Conservation (phyloP, 176 grass and related monocot genomes). For the Avena eriantha region DNA sequence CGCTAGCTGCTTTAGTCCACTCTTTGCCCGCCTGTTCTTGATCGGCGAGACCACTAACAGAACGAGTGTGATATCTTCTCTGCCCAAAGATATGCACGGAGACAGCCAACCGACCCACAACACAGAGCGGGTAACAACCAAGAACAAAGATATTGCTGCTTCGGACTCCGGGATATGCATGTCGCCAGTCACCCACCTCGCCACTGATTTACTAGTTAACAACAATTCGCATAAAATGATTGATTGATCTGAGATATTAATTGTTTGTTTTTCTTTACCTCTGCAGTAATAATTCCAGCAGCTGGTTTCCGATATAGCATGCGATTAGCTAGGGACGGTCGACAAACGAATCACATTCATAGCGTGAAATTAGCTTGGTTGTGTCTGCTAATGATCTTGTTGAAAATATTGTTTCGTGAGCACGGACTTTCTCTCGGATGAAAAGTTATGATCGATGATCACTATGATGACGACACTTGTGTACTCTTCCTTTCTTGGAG, state of each 20-base stretch:
- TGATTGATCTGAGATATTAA: background rate
- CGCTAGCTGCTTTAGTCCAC: background rate
- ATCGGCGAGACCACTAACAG: background rate
- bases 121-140: slow-evolving; percentile 6
- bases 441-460: too few relatives aligned
- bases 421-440: too few relatives aligned
- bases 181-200: background rate
- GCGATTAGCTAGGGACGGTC: background rate
- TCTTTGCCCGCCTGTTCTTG: slow-evolving; percentile 6
- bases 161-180: slow-evolving; percentile 5
- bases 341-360: slow-evolving; percentile 5
- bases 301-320: background rate
- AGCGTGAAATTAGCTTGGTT: background rate
- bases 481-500: too few relatives aligned
- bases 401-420: too few relatives aligned
- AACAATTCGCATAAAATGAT: background rate
- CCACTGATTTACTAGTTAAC: background rate
- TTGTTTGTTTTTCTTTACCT: background rate
- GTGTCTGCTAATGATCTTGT: too few relatives aligned
- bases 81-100: slow-evolving; percentile 36
- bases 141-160: slow-evolving; percentile 31
- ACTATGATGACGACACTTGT: too few relatives aligned
- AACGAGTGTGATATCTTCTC: background rate
- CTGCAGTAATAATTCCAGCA: background rate
- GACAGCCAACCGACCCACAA: slow-evolving; percentile 33